Evolutionary conservation across 208 protist species (phyloP).

Genomic region (Trichomonas vaginalis): DNA sequence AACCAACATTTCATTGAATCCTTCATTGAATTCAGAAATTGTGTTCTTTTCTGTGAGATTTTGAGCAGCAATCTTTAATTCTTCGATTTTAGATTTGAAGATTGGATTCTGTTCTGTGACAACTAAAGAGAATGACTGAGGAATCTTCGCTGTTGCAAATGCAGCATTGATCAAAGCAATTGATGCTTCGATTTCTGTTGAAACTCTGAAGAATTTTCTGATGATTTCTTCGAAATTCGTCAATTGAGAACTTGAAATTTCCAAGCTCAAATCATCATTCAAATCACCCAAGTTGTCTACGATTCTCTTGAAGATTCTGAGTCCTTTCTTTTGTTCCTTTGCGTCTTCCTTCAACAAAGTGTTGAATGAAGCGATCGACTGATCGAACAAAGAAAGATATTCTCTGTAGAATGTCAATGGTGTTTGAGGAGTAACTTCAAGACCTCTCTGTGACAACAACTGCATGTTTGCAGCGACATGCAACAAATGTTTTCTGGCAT

Average conservation of each 20-base stretch:
- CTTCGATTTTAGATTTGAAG: neutral
- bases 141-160: neutral
- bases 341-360: neutral
- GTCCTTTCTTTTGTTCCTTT: neutral
- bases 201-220: neutral
- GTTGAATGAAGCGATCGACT: neutral
- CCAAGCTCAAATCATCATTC: neutral
- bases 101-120: neutral
- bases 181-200: neutral
- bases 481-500: neutral
- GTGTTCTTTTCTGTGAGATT: neutral
- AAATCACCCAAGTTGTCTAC: conserved; percentile 1
- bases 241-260: neutral
- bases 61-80: neutral
- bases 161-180: neutral
- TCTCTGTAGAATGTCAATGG: neutral
- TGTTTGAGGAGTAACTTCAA: neutral
- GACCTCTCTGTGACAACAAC: neutral
- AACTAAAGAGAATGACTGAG: neutral
- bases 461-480: neutral
- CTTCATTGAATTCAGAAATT: neutral
- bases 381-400: neutral
- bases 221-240: neutral
- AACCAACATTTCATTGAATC: neutral
- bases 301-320: neutral